These are phyloP conservation scores for Acacia acuminata DNA, from an alignment of 306 rosid genomes.

Conservation along the genomic window DNA sequence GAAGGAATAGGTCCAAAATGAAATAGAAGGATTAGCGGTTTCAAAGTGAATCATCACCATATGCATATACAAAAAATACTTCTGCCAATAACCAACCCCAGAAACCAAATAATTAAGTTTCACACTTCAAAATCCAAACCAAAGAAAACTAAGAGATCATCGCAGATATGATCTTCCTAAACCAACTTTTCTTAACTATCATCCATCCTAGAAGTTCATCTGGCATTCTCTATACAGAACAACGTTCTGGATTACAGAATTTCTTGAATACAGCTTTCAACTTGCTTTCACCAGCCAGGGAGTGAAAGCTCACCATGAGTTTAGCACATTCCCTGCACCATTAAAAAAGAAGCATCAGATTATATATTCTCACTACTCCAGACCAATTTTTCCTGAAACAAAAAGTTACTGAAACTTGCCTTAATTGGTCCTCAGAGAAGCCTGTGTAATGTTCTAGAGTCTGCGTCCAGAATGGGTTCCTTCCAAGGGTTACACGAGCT, in stretches of 20 bases:
- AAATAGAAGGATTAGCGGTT: no score
- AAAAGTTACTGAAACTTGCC: constrained; percentile 32
- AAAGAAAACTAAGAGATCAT: constrained; percentile 27
- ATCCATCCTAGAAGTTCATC: constrained; percentile 3
- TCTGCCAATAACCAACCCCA: not conserved
- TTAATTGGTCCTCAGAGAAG: constrained; percentile 67
- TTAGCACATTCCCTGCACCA: constrained; percentile 67
- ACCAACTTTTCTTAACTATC: no score
- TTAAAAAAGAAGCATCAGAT: not conserved
- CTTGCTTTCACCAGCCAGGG: constrained; percentile 56
- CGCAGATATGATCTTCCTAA: constrained; percentile 38
- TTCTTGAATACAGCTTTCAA: constrained; percentile 69
- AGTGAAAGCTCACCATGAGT: constrained; percentile 53
- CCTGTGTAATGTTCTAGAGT: constrained; percentile 81
- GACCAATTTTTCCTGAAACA: not conserved
- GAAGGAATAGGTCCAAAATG: no score
- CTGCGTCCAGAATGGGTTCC: constrained; percentile 67
- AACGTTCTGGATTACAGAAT: constrained; percentile 42
- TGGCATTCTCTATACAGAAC: constrained; percentile 34
- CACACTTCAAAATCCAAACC: not conserved
- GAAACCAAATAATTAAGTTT: not conserved
- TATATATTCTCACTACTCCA: not conserved
- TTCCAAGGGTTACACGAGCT: constrained; percentile 64
- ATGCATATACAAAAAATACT: not conserved
- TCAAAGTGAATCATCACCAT: not conserved